Conservation (phyloP, 163 green algal species). For the Picocystis sp. region DNA sequence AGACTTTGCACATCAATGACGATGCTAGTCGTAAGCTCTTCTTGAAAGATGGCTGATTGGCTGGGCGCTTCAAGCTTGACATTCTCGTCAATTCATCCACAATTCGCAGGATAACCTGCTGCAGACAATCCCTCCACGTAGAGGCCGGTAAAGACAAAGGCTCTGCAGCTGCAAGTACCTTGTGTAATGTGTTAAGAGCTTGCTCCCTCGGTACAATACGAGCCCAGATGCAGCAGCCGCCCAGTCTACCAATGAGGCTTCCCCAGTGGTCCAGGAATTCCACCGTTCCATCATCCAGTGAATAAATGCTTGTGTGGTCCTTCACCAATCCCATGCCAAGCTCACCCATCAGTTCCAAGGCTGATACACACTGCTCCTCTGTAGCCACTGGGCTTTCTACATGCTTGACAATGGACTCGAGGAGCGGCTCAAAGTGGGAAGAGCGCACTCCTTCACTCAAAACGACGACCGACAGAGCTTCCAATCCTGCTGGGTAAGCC, state of each 20-base stretch:
- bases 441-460: too few relatives aligned
- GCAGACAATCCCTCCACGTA: conserved; percentile 17
- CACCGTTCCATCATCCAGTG: too few relatives aligned
- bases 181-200: too few relatives aligned
- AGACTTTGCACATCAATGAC: conserved; percentile 26
- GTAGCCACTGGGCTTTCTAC: conserved; percentile 12
- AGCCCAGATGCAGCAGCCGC: too few relatives aligned
- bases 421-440: conserved; percentile 31
- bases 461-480: too few relatives aligned
- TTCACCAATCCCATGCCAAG: conserved; percentile 7
- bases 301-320: too few relatives aligned
- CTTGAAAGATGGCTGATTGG: conserved; percentile 29
- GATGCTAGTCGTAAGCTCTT: conserved; percentile 36
- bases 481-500: conserved; percentile 12
- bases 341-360: conserved; percentile 33
- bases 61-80: conserved; percentile 4
- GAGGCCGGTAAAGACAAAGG: too few relatives aligned
- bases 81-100: conserved; percentile 5
- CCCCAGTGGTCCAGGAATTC: too few relatives aligned
- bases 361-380: conserved; percentile 19
- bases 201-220: too few relatives aligned
- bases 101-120: conserved; percentile 15
- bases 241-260: too few relatives aligned
- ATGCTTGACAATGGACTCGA: conserved; percentile 29
- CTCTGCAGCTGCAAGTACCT: too few relatives aligned